Percentiles rank a stretch among this genome's conserved stretches.
phyloP scores from a whole-genome alignment of 306 rosid species.

The Prunus fruticosa region DNA sequence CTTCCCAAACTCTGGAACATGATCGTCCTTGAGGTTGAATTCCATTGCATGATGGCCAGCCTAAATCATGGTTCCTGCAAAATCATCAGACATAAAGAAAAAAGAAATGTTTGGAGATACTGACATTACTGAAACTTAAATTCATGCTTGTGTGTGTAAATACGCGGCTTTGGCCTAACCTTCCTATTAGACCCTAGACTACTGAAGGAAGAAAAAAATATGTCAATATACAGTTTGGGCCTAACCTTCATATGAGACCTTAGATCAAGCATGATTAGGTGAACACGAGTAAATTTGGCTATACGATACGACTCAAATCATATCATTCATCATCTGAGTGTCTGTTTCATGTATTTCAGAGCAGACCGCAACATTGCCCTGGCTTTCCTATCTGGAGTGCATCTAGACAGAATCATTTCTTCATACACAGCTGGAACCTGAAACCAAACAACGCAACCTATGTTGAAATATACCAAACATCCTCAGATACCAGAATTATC shows the following conservation, averaged over 20 bases:
- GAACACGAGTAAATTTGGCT: constrained; percentile 14
- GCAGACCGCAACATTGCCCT: constrained; percentile 94
- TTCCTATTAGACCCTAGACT: neutral
- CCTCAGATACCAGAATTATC: constrained; percentile 12
- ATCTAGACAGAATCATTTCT: constrained; percentile 81
- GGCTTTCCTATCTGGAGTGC: constrained; percentile 89
- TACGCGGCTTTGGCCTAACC: neutral
- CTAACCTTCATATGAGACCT: constrained; percentile 44
- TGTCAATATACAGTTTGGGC: neutral
- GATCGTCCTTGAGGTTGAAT: constrained; percentile 20
- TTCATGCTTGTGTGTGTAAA: neutral
- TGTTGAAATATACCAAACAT: neutral
- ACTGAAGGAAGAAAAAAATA: neutral
- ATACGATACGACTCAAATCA: constrained; percentile 22
- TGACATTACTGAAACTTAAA: neutral
- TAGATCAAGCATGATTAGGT: constrained; percentile 12
- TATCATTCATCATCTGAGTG: constrained; percentile 43
- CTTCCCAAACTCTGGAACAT: constrained; percentile 13
- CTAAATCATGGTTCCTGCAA: constrained; percentile 18
- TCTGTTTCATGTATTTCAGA: constrained; percentile 79
- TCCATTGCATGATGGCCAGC: neutral
- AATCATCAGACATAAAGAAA: constrained; percentile 15
- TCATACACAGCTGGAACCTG: constrained; percentile 94
- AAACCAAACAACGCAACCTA: constrained; percentile 33
- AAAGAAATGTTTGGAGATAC: neutral